Conservation (phyloP, 2,329 filamentous ascomycete species). For the Trichophyton simii region DNA sequence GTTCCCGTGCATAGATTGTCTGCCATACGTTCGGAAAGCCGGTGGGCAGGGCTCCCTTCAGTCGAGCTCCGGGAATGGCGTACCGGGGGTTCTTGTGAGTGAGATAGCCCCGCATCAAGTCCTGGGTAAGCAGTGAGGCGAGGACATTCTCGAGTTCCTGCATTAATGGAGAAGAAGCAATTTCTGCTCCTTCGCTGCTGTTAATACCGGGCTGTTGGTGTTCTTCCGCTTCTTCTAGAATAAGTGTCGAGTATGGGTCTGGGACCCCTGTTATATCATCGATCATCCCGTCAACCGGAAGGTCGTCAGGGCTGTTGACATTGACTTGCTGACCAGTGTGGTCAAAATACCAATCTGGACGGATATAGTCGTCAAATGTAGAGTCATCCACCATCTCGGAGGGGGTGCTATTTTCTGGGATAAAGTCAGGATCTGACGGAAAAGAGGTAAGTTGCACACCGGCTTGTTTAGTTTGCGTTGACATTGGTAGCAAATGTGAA, state of each 20-base stretch:
- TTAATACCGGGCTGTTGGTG: conserved; percentile 7
- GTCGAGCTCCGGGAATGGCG: conserved; percentile 60
- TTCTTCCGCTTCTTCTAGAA: not conserved
- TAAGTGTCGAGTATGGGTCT: not conserved
- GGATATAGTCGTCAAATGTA: conserved; percentile 26
- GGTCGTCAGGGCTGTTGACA: conserved; percentile 6
- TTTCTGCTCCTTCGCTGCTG: conserved; percentile 11
- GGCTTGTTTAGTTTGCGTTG: not conserved
- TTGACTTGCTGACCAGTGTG: conserved; percentile 17
- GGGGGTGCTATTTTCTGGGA: conserved; percentile 13
- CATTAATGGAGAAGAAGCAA: conserved; percentile 35
- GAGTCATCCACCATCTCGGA: conserved; percentile 14
- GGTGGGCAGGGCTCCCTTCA: conserved; percentile 30
- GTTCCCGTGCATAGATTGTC: conserved; percentile 50
- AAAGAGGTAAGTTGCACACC: conserved; percentile 11
- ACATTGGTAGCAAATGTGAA: not conserved
- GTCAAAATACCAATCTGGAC: conserved; percentile 25
- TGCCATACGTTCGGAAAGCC: conserved; percentile 62
- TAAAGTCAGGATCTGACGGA: conserved; percentile 24
- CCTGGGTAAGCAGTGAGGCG: conserved; percentile 64
- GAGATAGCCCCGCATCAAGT: conserved; percentile 70
- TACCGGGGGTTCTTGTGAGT: conserved; percentile 65
- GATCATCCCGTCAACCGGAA: conserved; percentile 4
- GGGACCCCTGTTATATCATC: not conserved
- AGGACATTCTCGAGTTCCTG: conserved; percentile 64